Evolutionary conservation across 208 protist species (phyloP).

Genomic region (Acanthamoeba lenticulata): DNA sequence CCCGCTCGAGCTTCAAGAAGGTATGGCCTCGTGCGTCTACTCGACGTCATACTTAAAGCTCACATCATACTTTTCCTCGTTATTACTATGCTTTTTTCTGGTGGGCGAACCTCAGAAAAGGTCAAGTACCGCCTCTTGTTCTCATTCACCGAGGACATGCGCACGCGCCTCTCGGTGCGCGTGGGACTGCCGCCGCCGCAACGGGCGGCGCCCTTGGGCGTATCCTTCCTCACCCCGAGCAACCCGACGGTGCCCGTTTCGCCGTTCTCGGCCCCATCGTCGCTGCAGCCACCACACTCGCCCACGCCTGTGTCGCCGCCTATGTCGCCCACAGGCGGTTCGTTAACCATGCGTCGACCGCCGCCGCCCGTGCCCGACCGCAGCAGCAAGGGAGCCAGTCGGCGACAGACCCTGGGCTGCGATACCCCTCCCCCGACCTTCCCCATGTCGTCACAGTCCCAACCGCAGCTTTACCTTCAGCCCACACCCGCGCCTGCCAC

Average conservation of each 20-base stretch:
- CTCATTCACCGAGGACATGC: slow-evolving; percentile 18
- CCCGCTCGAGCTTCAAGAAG: neutral
- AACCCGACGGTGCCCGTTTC: neutral
- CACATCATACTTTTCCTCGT: neutral
- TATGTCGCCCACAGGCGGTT: neutral
- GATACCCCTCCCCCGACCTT: neutral
- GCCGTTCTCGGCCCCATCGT: neutral
- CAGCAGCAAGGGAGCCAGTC: neutral
- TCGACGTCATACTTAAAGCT: neutral
- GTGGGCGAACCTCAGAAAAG: too few relatives aligned
- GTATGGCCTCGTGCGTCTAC: neutral
- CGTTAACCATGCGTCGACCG: neutral
- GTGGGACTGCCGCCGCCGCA: neutral
- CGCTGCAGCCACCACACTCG: neutral
- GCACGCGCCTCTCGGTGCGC: neutral
- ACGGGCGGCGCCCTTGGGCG: neutral
- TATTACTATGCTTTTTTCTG: neutral
- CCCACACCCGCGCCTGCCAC: neutral
- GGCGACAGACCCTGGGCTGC: neutral
- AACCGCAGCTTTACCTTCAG: neutral
- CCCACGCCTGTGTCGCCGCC: neutral
- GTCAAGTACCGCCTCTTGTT: slow-evolving; percentile 9
- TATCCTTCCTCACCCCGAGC: slow-evolving; percentile 1
- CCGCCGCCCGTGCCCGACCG: slow-evolving; percentile 8
- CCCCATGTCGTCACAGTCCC: neutral